Base-by-base conservation (phyloP, 2,329 filamentous ascomycete genomes). In the Aureobasidium musti region DNA sequence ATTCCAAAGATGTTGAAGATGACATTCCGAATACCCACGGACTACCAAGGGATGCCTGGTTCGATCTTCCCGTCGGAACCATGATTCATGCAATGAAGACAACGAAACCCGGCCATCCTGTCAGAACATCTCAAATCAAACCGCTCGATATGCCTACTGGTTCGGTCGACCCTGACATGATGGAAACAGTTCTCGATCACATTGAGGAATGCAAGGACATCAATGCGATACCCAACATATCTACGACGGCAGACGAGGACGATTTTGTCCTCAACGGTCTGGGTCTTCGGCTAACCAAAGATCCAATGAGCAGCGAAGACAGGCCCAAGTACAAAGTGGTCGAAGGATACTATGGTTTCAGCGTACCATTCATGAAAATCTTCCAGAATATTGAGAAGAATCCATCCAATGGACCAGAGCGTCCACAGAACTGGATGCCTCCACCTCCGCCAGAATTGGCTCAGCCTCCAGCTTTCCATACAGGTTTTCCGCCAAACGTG, bases 311-410 rank as follows among this genome's bases (percentile, higher is more conserved):
- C 28, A 41, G 33, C 14, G 33, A 43, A 30, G 47, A 53, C 37
- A 43, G 23, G 30, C 63, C 63, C 3, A 67, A 66, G 33, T 56
- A 45, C 52, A 61, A 41, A 30, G 61, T 65, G 5, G 39, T 65
- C 37, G 66, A 69, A 41, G 67, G 63, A 8, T 69, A 69, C 59
- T 69, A 69, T 23, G 68, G 68, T n/a, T 57, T 64, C 37, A 56
- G 47, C n/a, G 39, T 59, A n/a, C 47, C 50, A 19, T 61, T 57
- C 43, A 59, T 65, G 35, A 63, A 49, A n/a, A 60, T 63, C 14
- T 52, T 68, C 26, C 59, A 69, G 53, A 41, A 33, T 8, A 54
- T 67, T 5, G 54, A 54, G n/a, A 52, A 41, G 37, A 65, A 30
- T 11, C 35, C 35, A 3, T 19, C 30, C 10, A 23, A 26, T 21